phyloP scores from a whole-genome alignment of 2,329 filamentous ascomycete species.

The Exophiala viscosa region DNA sequence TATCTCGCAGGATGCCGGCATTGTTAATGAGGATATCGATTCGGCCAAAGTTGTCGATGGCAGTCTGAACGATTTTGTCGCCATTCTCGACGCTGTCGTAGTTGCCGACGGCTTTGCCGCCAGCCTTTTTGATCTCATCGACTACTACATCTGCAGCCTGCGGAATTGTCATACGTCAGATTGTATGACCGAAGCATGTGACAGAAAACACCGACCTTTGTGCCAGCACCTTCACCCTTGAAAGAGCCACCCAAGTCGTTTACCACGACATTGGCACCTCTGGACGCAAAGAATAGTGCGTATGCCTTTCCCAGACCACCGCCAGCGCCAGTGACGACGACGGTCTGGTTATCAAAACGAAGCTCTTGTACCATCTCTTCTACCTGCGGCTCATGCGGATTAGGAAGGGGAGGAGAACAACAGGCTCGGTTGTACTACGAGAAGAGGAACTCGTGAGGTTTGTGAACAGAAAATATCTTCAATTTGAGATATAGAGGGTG shows the following conservation, averaged over 20 bases:
- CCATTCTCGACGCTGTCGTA: constrained; percentile 83
- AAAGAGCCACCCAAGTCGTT: constrained; percentile 93
- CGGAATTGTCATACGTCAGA: constrained; percentile 31
- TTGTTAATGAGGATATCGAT: constrained; percentile 98
- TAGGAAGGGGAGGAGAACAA: background rate
- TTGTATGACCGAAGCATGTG: constrained; percentile 58
- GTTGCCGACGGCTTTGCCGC: constrained; percentile 95
- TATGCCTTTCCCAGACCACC: constrained; percentile 80
- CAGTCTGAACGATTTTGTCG: constrained; percentile 79
- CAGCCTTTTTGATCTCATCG: constrained; percentile 63
- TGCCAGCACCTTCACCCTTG: constrained; percentile 84
- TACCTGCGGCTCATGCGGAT: constrained; percentile 7
- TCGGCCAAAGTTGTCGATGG: constrained; percentile 55
- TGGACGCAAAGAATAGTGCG: constrained; percentile 82
- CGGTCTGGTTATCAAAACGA: constrained; percentile 82
- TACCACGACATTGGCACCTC: constrained; percentile 91
- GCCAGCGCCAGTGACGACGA: constrained; percentile 82
- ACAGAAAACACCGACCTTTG: constrained; percentile 60
- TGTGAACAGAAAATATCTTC: background rate
- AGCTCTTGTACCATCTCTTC: constrained; percentile 60
- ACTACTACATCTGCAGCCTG: constrained; percentile 59
- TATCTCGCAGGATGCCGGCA: constrained; percentile 87
- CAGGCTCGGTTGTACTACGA: background rate
- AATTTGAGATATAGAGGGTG: background rate
- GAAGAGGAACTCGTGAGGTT: background rate